phyloP scores from a whole-genome alignment of 768 basidiomycete species.

The Pleurotus eryngii region DNA sequence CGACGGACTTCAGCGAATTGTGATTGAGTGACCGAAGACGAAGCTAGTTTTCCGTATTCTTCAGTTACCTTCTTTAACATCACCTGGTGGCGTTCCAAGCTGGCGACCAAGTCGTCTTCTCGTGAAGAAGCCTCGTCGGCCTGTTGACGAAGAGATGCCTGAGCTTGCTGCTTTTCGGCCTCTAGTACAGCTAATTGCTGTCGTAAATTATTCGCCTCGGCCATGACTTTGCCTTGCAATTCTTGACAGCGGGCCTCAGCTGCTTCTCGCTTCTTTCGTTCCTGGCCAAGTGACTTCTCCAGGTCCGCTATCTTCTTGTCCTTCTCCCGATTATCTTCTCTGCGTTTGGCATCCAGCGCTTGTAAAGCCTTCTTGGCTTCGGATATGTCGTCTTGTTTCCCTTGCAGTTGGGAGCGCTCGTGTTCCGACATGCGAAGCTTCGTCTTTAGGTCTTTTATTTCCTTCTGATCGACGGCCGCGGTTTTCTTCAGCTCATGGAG shows the following conservation, averaged over 20 bases:
- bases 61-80: constrained; percentile 46
- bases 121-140: constrained; percentile 29
- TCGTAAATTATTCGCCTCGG: constrained; percentile 36
- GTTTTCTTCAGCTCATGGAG: constrained; percentile 59
- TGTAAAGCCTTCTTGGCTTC: constrained; percentile 52
- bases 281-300: constrained; percentile 45
- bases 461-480: constrained; percentile 46
- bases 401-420: constrained; percentile 47
- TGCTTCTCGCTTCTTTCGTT: constrained; percentile 48
- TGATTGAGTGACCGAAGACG: constrained; percentile 35
- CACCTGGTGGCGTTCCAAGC: constrained; percentile 47
- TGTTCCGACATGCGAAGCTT: constrained; percentile 59
- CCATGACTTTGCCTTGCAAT: constrained; percentile 36
- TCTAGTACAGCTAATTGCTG: constrained; percentile 31
- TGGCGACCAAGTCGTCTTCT: constrained; percentile 44
- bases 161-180: constrained; percentile 32
- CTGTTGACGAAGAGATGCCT: constrained; percentile 25
- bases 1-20: constrained; percentile 37
- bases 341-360: constrained; percentile 44
- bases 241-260: constrained; percentile 44
- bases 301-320: constrained; percentile 55
- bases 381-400: constrained; percentile 48
- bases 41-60: constrained; percentile 52
- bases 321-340: constrained; percentile 51
- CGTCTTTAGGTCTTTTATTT: constrained; percentile 58